Evolutionary conservation across 2,329 filamentous ascomycete species (phyloP).

Genomic region (Pseudocercospora cruenta): DNA sequence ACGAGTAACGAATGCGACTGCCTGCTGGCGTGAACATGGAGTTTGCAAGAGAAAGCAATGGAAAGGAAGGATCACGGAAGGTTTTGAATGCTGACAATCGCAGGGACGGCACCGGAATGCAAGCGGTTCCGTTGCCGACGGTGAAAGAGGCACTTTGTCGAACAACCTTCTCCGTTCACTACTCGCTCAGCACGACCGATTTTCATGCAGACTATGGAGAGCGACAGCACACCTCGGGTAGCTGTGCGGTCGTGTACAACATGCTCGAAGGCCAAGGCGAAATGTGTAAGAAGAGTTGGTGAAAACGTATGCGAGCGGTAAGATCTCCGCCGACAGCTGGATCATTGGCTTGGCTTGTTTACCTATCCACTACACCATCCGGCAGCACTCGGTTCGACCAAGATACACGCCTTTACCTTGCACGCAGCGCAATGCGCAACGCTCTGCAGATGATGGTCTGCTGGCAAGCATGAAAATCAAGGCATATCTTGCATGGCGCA

Average conservation of each 20-base stretch:
- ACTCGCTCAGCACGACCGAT: not conserved
- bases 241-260: constrained; percentile 33
- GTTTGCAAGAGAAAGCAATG: not conserved
- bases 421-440: not conserved
- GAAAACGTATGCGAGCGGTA: constrained; percentile 35
- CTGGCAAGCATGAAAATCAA: too few species aligned
- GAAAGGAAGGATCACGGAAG: not conserved
- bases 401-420: not conserved
- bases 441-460: too few species aligned
- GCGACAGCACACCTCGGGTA: not conserved
- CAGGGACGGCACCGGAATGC: not conserved
- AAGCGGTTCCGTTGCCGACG: not conserved
- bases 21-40: too few species aligned
- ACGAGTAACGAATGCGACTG: too few species aligned
- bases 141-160: not conserved
- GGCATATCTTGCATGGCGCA: not conserved
- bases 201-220: constrained; percentile 1
- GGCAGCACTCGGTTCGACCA: too few species aligned
- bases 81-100: not conserved
- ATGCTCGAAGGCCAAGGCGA: constrained; percentile 41
- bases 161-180: not conserved
- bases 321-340: not conserved
- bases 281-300: constrained; percentile 34
- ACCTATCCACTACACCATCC: too few species aligned
- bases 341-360: not conserved